Evolutionary conservation across 257 asterid species (phyloP), one percentile per base, ranked within the genome.

Genomic region (Nicotiana tabacum): DNA sequence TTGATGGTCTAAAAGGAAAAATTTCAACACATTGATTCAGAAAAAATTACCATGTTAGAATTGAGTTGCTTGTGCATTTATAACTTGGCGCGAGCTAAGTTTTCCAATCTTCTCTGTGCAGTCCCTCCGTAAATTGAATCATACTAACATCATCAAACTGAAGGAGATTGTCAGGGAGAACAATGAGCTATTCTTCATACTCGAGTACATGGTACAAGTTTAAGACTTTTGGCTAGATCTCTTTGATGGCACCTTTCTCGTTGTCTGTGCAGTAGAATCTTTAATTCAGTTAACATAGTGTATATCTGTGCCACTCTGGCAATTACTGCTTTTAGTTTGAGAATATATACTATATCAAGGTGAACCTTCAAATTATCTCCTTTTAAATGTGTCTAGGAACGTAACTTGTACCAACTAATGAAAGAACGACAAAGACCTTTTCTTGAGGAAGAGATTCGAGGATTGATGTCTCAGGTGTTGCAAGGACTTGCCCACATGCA

Each of bases 401-500:
- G 81, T 81, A 96, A 94, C 87, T 80, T 96, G 79, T 96, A 94
- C 89, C 99, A 96, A 87, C 85, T 88, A 87, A 96, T 94, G 97
- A 96, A 88, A 86, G 93, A 90, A 61, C 90, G 86, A 80, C 90
- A 90, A 86, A 86, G 86, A 77, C 91, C 95, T 57, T 90, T 94
- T 77, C 84, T 94, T 32, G 99, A 93, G 84, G 98, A 89, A 83
- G 97, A 96, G 85, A 92, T 96, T 81, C 92, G 97, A 64, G 91
- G 89, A 61, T 89, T 94, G 86, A 90, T 93, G 95, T 89, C 91
- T 85, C 99, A 94, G 90, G 89, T 96, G 90, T 88, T 96, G 89
- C 95, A 91, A 84, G 98, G 99, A 84, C 98, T 96, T 39, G 84
- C 89, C n/a, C 89, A 94, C 78, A 95, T 96, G 88, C 99, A 96